Percentiles rank a stretch among this genome's conserved stretches.
These are phyloP conservation scores for Fusarium nodosum DNA, from an alignment of 2,329 filamentous ascomycete genomes.

Conservation along the genomic window DNA sequence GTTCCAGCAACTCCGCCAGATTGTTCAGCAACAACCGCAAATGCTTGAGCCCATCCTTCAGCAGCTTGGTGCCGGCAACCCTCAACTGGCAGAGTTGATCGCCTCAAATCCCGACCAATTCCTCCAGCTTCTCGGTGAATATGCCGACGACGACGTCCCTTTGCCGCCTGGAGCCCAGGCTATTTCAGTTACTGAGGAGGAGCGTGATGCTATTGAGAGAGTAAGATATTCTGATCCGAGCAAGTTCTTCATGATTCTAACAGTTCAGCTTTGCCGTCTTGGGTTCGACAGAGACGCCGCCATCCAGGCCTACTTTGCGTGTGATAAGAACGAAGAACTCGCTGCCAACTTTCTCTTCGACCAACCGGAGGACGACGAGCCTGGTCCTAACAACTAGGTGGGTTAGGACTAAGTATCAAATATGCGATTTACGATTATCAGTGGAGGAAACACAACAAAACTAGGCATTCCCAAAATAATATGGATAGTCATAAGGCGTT, in stretches of 20 bases:
- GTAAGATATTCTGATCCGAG: slow-evolving; percentile 63
- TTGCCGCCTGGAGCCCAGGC: slow-evolving; percentile 89
- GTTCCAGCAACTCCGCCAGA: slow-evolving; percentile 96
- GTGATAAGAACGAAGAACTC: slow-evolving; percentile 99
- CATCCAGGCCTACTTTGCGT: slow-evolving; percentile 98
- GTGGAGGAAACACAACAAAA: slow-evolving; percentile 41
- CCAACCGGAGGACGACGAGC: slow-evolving; percentile 87
- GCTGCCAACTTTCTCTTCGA: slow-evolving; percentile 99
- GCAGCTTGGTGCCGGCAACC: slow-evolving; percentile 94
- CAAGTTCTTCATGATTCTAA: slow-evolving; percentile 51
- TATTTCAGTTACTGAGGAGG: slow-evolving; percentile 94
- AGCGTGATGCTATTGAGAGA: slow-evolving; percentile 96
- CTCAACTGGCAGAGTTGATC: slow-evolving; percentile 92
- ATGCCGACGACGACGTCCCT: slow-evolving; percentile 84
- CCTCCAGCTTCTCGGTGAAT: slow-evolving; percentile 88
- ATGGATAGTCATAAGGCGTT: slow-evolving; percentile 42
- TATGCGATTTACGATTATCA: slow-evolving; percentile 49
- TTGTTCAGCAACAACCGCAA: slow-evolving; percentile 96
- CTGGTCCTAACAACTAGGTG: slow-evolving; percentile 59
- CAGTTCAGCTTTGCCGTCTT: slow-evolving; percentile 82
- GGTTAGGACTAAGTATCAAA: slow-evolving; percentile 43
- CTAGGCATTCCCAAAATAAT: slow-evolving; percentile 46
- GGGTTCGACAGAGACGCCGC: slow-evolving; percentile 94
- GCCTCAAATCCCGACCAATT: slow-evolving; percentile 94
- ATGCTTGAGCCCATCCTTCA: slow-evolving; percentile 99